Evolutionary conservation across 2,329 filamentous ascomycete species (phyloP), one percentile per base, ranked within the genome.

Genomic region (Sclerotinia glacialis): DNA sequence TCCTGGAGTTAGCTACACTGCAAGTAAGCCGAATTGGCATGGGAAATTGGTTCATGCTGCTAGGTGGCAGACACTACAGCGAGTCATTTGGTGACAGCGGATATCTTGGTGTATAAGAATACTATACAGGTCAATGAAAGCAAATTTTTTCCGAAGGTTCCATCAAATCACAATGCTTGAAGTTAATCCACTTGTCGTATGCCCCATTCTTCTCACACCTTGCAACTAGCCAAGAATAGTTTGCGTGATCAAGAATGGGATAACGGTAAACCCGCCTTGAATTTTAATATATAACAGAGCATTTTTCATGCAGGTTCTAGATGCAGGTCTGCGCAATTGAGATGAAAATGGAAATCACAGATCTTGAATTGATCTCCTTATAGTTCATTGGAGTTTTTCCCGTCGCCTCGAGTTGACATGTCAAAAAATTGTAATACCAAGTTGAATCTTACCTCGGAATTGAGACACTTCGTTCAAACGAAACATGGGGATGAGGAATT

Each of bases 221-320:
- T 47, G 40, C 40, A 16, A 59, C 21, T 47, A 28, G 28, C 42
- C 50, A 56, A 64, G 37, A 64, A 64, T 34, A 18, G 34, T 58
- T 55, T 55, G 53, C 62, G 40, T 64, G 62, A 46, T 64, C 28
- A 64, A 55, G 50, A 64, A 64, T 64, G 62, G 52, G 62, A 64
- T 64, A 46, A 46, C 52, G 49, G 42, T 42, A 47, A 34, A 50
- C 21, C 21, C 31, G n/a, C 60, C 47, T 42, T 28, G 34, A 21
- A 31, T 11, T 16, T 28, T 12, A 52, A 31, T 44, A 49, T 58
- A 58, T 31, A 58, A 58, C 62, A 34, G 47, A 47, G 37, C 16
- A 12, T 14, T 58, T 46, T 54, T 18, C 28, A 64, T 58, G 62
- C 62, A 64, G 62, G 62, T 56, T 56, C 62, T 64, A 56, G 62